phyloP scores from a whole-genome alignment of 1,284 basidiomycete genomes.

The Sparassis latifolia region DNA sequence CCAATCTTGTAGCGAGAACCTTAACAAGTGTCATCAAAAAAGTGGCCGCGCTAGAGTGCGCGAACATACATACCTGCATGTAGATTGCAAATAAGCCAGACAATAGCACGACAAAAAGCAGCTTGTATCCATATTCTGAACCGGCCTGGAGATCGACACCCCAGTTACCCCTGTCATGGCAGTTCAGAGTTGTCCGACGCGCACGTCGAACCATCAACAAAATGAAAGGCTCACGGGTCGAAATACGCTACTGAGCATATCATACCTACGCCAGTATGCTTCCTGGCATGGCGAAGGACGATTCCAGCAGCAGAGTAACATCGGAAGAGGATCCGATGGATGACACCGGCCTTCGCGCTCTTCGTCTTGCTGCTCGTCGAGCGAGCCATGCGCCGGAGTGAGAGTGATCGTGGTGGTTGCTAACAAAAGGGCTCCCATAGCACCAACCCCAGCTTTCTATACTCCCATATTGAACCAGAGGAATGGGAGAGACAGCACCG shows the following conservation, averaged over 20 bases:
- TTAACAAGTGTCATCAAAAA: conserved; percentile 23
- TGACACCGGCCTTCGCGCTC: not conserved
- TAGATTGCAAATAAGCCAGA: conserved; percentile 81
- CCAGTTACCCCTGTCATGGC: conserved; percentile 57
- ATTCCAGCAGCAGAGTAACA: not conserved
- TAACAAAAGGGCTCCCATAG: conserved; percentile 2
- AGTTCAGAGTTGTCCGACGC: not conserved
- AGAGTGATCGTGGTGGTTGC: conserved; percentile 1
- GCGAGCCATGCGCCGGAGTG: not conserved
- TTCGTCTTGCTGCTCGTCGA: not conserved
- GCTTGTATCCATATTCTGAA: conserved; percentile 74
- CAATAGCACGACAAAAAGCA: conserved; percentile 82
- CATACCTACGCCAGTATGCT: conserved; percentile 43
- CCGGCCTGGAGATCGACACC: conserved; percentile 72
- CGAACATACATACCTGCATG: conserved; percentile 48
- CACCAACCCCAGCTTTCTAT: not conserved
- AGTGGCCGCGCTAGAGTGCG: not conserved
- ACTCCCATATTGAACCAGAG: conserved; percentile 9
- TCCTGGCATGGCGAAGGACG: conserved; percentile 32
- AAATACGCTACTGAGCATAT: conserved; percentile 51
- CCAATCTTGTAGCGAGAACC: conserved; percentile 57
- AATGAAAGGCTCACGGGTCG: conserved; percentile 40
- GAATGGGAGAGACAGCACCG: conserved; percentile 15
- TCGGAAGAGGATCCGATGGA: not conserved
- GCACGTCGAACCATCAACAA: conserved; percentile 27